phyloP scores from a whole-genome alignment of 2,329 filamentous ascomycete species.

The Xylaria sp. region DNA sequence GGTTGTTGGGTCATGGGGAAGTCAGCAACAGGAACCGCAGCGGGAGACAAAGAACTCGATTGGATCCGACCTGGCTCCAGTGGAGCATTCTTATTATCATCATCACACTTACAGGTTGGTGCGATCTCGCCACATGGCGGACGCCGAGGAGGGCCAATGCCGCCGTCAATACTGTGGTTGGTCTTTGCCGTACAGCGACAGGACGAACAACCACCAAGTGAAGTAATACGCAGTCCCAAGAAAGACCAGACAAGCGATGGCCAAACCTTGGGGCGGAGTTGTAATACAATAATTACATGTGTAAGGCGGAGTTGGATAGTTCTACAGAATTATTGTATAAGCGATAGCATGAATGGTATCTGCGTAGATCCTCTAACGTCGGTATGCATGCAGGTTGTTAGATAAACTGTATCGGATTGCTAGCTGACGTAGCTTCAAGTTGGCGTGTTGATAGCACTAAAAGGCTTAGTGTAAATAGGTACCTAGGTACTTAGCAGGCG shows the following conservation, averaged over 20 bases:
- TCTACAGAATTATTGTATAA: constrained; percentile 23
- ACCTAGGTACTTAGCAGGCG: background rate
- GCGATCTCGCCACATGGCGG: constrained; percentile 97
- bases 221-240: constrained; percentile 11
- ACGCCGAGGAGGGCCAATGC: constrained; percentile 52
- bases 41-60: background rate
- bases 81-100: background rate
- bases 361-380: background rate
- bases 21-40: constrained; percentile 25
- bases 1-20: constrained; percentile 41
- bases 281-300: constrained; percentile 17
- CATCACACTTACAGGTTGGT: constrained; percentile 85
- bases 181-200: constrained; percentile 26
- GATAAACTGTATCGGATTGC: constrained; percentile 10
- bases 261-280: constrained; percentile 29
- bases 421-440: constrained; percentile 44
- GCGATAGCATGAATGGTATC: constrained; percentile 6
- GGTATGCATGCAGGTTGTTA: background rate
- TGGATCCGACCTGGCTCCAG: background rate
- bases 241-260: constrained; percentile 14
- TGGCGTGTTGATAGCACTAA: constrained; percentile 14
- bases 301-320: constrained; percentile 16
- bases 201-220: constrained; percentile 5
- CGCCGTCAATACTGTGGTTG: constrained; percentile 38
- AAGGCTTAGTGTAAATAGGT: constrained; percentile 2